A percentile compares a stretch with the other conserved stretches of the same genome.
Evolutionary conservation across 169 alveolate genomes (phyloP).

Genomic region (Besnoitia besnoiti): DNA sequence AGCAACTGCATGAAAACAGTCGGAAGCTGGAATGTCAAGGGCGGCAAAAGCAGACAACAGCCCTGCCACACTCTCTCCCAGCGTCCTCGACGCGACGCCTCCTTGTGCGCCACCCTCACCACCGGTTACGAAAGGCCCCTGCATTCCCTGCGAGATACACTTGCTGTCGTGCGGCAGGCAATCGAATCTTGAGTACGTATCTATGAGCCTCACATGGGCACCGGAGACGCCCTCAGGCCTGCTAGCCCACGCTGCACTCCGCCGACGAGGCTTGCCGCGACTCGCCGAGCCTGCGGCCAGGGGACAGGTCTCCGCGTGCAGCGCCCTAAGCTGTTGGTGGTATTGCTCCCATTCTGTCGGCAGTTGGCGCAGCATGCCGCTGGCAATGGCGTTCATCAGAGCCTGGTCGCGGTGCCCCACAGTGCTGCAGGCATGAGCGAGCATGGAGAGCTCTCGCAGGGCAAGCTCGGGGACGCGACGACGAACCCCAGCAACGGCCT

Average conservation of each 20-base stretch:
- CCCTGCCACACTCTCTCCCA: not conserved
- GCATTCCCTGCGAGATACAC: not conserved
- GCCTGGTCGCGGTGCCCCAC: slow-evolving; percentile 13
- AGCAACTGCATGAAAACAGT: not conserved
- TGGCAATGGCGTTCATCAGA: not conserved
- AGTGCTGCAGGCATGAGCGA: slow-evolving; percentile 7
- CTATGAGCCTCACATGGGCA: not conserved
- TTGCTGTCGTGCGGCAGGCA: not conserved
- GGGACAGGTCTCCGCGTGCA: not conserved
- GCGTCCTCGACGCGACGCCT: not conserved
- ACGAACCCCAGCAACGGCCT: not conserved
- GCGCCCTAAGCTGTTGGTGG: not conserved
- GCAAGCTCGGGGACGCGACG: not conserved
- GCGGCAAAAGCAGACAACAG: not conserved
- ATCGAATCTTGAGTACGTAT: not conserved
- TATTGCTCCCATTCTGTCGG: not conserved
- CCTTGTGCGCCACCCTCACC: not conserved
- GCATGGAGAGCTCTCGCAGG: slow-evolving; percentile 3
- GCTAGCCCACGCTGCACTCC: not conserved
- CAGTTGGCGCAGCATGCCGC: not conserved
- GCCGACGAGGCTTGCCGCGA: not conserved
- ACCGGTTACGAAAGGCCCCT: not conserved
- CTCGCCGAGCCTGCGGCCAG: not conserved
- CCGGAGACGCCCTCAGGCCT: not conserved
- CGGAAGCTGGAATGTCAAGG: not conserved